Conservation (phyloP, 495 filamentous ascomycete genomes). For the Parachaetomium inaequale region DNA sequence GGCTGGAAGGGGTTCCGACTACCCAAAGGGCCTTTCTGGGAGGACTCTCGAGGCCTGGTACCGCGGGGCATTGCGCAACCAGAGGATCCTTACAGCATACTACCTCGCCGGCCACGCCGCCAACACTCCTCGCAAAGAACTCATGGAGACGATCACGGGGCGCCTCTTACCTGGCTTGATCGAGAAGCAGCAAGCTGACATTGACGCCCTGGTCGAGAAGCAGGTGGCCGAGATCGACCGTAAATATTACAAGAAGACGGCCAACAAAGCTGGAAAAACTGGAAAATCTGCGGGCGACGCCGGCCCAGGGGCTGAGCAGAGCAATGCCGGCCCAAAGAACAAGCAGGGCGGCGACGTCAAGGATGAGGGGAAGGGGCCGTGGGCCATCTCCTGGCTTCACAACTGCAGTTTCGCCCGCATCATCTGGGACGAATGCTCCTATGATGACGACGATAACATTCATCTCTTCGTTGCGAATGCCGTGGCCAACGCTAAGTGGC, state of each 20-base stretch:
- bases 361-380: background rate
- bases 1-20: background rate
- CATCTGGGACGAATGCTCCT: constrained; percentile 68
- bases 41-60: constrained; percentile 22
- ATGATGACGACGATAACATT: constrained; percentile 37
- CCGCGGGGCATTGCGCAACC: constrained; percentile 13
- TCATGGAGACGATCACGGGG: background rate
- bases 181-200: background rate
- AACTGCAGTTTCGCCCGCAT: constrained; percentile 60
- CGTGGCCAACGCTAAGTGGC: constrained; percentile 56
- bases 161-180: background rate
- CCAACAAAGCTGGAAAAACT: background rate
- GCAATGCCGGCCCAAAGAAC: background rate
- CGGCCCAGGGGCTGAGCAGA: background rate
- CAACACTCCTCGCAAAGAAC: background rate
- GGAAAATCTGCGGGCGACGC: background rate
- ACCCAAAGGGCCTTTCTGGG: constrained; percentile 27
- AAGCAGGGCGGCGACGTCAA: background rate
- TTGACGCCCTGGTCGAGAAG: constrained; percentile 2
- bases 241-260: background rate
- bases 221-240: constrained; percentile 15
- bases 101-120: constrained; percentile 4
- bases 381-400: constrained; percentile 40
- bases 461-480: constrained; percentile 37
- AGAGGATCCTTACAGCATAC: constrained; percentile 13